phyloP scores from a whole-genome alignment of 208 protist species.

The Naegleria gruberi region DNA sequence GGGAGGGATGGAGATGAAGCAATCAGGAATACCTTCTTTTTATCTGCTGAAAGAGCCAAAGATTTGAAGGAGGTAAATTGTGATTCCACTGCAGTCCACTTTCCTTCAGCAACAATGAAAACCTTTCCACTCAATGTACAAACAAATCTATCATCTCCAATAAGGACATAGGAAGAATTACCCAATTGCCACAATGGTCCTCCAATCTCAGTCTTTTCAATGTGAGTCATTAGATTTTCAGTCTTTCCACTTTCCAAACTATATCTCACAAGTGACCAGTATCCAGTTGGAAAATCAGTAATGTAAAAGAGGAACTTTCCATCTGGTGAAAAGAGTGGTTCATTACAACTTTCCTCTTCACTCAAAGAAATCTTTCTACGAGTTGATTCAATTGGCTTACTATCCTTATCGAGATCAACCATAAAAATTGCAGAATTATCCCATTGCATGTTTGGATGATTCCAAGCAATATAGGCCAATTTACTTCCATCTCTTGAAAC shows the following conservation, averaged over 20 bases:
- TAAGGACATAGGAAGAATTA: background rate
- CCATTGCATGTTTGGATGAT: slow-evolving; percentile 34
- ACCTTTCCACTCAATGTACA: background rate
- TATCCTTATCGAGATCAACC: background rate
- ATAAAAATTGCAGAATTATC: slow-evolving; percentile 10
- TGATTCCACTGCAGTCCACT: background rate
- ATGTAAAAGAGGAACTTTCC: background rate
- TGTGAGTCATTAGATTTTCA: background rate
- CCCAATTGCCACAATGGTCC: background rate
- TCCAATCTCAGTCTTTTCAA: background rate
- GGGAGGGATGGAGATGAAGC: background rate
- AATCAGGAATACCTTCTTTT: background rate
- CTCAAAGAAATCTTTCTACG: background rate
- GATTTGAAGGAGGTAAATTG: background rate
- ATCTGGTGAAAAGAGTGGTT: background rate
- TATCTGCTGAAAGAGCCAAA: background rate
- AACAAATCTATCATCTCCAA: background rate
- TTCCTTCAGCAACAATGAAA: background rate
- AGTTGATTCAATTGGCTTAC: background rate
- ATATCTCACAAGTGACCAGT: background rate
- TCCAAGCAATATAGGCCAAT: slow-evolving; percentile 29
- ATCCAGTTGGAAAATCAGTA: background rate
- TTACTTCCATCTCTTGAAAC: background rate
- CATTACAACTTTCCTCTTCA: background rate
- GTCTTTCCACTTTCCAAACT: background rate